Evolutionary conservation across 164 flowering plant genomes (phyloP).

Genomic region (Chimonanthus salicifolius): DNA sequence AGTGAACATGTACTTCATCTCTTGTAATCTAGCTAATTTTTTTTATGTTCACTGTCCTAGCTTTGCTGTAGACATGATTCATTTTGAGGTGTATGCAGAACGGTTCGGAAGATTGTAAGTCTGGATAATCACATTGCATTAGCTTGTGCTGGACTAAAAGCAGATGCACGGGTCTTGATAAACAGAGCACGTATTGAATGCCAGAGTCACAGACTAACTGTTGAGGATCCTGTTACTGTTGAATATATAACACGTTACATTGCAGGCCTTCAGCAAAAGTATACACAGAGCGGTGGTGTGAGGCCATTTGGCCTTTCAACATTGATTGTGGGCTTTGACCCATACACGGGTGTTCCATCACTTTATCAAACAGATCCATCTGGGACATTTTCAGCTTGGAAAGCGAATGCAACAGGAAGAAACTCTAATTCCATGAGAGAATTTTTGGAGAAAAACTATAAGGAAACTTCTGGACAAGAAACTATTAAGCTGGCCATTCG

Average conservation of each 20-base stretch:
- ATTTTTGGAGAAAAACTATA: constrained; percentile 89
- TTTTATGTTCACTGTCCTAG: neutral
- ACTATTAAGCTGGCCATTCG: constrained; percentile 90
- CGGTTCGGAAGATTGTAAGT: constrained; percentile 81
- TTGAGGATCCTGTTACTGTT: constrained; percentile 96
- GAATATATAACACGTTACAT: constrained; percentile 95
- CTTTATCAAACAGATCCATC: constrained; percentile 99
- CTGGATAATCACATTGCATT: constrained; percentile 91
- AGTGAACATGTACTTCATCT: neutral
- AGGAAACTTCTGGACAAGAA: constrained; percentile 94
- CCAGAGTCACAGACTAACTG: constrained; percentile 92
- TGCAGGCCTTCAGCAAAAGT: constrained; percentile 97
- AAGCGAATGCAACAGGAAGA: constrained; percentile 95
- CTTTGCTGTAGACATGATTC: neutral
- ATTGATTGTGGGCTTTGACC: constrained; percentile 93
- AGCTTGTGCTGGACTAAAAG: constrained; percentile 97
- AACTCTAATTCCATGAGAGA: constrained; percentile 93
- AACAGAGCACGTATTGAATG: constrained; percentile 91
- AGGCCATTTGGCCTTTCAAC: constrained; percentile 98
- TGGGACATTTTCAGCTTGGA: constrained; percentile 98
- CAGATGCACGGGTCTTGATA: constrained; percentile 94
- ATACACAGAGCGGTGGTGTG: constrained; percentile 98
- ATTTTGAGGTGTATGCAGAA: constrained; percentile 32
- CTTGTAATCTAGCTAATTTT: neutral
- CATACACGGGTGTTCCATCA: constrained; percentile 72